A percentile compares a stretch with the other conserved stretches of the same genome.
phyloP scores from a whole-genome alignment of 306 rosid genomes.

The Heteromeles arbutifolia region DNA sequence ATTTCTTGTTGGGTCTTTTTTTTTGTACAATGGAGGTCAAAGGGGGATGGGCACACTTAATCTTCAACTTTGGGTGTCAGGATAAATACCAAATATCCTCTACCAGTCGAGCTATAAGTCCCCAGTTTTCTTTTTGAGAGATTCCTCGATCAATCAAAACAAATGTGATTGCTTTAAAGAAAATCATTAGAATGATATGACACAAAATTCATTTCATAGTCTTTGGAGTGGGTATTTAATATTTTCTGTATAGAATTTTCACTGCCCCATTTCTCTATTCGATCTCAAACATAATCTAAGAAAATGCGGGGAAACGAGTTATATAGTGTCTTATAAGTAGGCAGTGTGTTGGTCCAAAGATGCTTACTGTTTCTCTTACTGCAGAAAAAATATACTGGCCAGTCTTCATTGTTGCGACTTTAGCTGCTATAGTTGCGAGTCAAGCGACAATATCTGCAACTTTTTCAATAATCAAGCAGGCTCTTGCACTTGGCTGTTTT shows the following conservation, averaged over 20 bases:
- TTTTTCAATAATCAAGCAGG: slow-evolving; percentile 89
- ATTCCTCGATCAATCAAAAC: neutral
- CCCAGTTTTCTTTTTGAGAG: neutral
- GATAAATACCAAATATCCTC: neutral
- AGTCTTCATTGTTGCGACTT: slow-evolving; percentile 87
- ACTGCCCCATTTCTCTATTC: neutral
- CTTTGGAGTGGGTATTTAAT: neutral
- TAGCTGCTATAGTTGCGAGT: slow-evolving; percentile 92
- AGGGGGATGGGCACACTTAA: neutral
- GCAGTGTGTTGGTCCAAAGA: slow-evolving; percentile 12
- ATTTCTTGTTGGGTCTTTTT: neutral
- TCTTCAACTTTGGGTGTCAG: neutral
- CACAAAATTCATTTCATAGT: neutral
- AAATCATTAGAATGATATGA: neutral
- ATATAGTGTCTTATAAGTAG: neutral
- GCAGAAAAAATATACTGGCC: slow-evolving; percentile 92
- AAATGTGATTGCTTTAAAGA: neutral
- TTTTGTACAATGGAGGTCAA: neutral
- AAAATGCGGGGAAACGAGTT: neutral
- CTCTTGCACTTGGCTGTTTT: slow-evolving; percentile 92
- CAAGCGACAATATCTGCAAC: slow-evolving; percentile 97
- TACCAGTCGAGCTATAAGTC: neutral
- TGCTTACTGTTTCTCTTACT: slow-evolving; percentile 27
- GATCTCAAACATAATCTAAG: neutral
- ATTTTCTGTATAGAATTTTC: neutral